Evolutionary conservation across 2,329 filamentous ascomycete genomes (phyloP).

Genomic region (Chaetoscypha palmicola): DNA sequence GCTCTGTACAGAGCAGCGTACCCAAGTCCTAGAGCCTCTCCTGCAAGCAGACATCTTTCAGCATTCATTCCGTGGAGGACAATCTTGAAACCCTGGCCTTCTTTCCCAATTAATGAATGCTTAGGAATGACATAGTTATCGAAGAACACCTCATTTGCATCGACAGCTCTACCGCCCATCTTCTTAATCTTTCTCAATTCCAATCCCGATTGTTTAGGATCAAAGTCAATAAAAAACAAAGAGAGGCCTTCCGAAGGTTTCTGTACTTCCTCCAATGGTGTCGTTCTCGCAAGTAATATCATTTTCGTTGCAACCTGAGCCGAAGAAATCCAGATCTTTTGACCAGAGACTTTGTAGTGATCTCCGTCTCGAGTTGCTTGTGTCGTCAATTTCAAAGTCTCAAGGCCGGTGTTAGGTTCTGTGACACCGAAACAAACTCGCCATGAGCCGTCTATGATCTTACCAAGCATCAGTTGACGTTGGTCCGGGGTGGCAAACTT

Average conservation of each 20-base stretch:
- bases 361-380: slow-evolving; percentile 52
- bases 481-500: slow-evolving; percentile 64
- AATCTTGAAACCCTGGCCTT: slow-evolving; percentile 73
- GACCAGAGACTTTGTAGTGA: slow-evolving; percentile 62
- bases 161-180: slow-evolving; percentile 77
- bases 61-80: slow-evolving; percentile 76
- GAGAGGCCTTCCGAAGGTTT: slow-evolving; percentile 71
- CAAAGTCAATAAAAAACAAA: slow-evolving; percentile 73
- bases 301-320: slow-evolving; percentile 78
- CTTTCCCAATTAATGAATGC: slow-evolving; percentile 59
- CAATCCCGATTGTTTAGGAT: slow-evolving; percentile 46
- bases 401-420: slow-evolving; percentile 74
- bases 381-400: slow-evolving; percentile 66
- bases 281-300: slow-evolving; percentile 75
- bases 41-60: slow-evolving; percentile 67
- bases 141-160: slow-evolving; percentile 85
- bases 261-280: slow-evolving; percentile 55
- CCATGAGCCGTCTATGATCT: slow-evolving; percentile 64
- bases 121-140: slow-evolving; percentile 65
- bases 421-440: slow-evolving; percentile 77
- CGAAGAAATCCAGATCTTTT: slow-evolving; percentile 87
- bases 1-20: slow-evolving; percentile 63
- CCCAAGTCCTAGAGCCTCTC: slow-evolving; percentile 72
- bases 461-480: slow-evolving; percentile 55
- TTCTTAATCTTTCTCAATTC: slow-evolving; percentile 66